Evolutionary conservation across 164 flowering plant genomes (phyloP), one percentile per base, ranked within the genome.

Genomic region (Piper longum): DNA sequence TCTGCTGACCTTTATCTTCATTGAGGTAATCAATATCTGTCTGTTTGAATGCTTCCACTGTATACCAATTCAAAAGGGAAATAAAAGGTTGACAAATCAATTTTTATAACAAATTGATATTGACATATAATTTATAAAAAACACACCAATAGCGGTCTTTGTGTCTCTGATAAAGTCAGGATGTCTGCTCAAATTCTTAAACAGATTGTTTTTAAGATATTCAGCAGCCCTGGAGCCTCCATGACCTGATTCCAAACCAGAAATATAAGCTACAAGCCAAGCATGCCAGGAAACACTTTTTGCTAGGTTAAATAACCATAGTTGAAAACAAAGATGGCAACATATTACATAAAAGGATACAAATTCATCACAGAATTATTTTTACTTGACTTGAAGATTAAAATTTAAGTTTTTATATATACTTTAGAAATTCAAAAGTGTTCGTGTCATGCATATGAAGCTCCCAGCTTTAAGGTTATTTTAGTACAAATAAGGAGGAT

Each of bases 221-320:
- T 85, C 88, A 16, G 91, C 91, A 59, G 96, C 79, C 68, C 85
- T 73, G 13, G 82, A 69, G 64, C 96, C 96, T 64, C 96, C 96
- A 80, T 86, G 96, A 67, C 96, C 95, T 88, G 64, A 58, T 72
- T 56, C 60, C 36, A 36, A 68, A 43, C 57, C 66, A 18, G 26
- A 36, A 56, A 7, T 14, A 17, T 56, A 17, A 17, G 45, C 59
- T 9, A 12, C 66, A 59, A 1, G 43, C n/a, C 3, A 12, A 59
- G 43, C 18, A 12, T 59, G 17, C n/a, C 41, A 59, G 43, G 18
- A 59, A 40, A 13, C 8, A n/a, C 7, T 59, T 40, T 43, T 16
- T 39, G 14, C 17, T 43, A 11, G 40, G 43, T 40, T 44, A 59
- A 11, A 0, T 9, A 48, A 13, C 52, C 14, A 0, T 9, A 48